Base-by-base conservation (phyloP, 2,329 filamentous ascomycete genomes). In the Ramularia endophylla region DNA sequence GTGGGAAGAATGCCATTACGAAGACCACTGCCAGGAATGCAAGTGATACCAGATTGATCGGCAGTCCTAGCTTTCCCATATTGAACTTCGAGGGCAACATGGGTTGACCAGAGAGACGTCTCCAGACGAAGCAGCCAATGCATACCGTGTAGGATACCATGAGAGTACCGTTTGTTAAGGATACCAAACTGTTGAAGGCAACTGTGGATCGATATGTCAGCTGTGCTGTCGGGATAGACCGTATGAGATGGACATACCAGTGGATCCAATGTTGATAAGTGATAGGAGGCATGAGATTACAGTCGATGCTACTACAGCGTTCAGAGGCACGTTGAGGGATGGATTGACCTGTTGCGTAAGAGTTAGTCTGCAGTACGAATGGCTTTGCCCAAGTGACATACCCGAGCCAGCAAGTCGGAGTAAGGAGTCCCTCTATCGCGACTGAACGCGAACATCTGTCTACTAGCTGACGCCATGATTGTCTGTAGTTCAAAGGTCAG, bases 121-220 rank as follows among this genome's bases (percentile, higher is more conserved):
- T 40, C 39, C 43, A 41, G 13, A 45, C 27, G 27, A 52, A 38
- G 35, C 47, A 50, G 8, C 41, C 40, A 18, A 51, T 41, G 20
- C 40, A 48, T 11, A 50, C 32, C 37, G 44, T 38, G 31, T 48
- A 50, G 7, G 49, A 48, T 7, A 36, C 27, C 32, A 40, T 41
- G 20, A 52, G 37, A 8, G 38, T 40, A 37, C 39, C 41, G 33
- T 38, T 41, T 3, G 57, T 60, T 9, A 68, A 54, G 3, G 65
- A 63, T 20, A 68, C 60, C 18, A 66, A 63, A 33, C 62, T 64
- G 43, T 62, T 59, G 36, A 71, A 60, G 9, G 62, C 65, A 17
- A 63, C 61, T 22, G 62, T 11, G 11, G 11, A 25, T 6, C 11
- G 22, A 11, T 25, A 6, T 6, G 22, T 25, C 22, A 25, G 22